Base-by-base conservation (phyloP, 805 yeast genomes). In the Candida xiaguanensis region DNA sequence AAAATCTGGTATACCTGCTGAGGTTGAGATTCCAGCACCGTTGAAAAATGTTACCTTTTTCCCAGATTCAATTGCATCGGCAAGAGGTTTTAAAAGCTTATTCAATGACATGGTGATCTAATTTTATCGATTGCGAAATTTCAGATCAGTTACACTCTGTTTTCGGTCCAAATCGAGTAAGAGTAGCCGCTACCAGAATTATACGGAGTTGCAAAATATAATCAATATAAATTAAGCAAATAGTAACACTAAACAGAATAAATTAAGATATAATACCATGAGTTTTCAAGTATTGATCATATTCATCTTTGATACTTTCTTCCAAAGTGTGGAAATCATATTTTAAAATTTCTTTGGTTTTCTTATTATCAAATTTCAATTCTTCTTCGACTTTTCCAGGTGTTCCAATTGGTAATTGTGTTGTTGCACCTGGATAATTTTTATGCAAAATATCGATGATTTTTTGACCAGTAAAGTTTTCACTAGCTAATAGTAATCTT, bases 1-100 rank as follows among this genome's bases (percentile, higher is more conserved):
- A 58, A 91, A 91, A 58, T 91, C 99, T 0, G 98, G 99, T 33
- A 90, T 91, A 0, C 98, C 99, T 34, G 95, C 89, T 2, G 85
- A 70, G 0, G 98, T 91, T 2, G 96, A 87, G 28, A 89, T 80
- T 1, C 99, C 99, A 0, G 99, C 99, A 1, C 99, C 99, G 7
- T 81, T 82, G 63, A 84, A 75, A 51, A 85, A 80, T 0, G 81
- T 75, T 5, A 82, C 74, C 46, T 75, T 74, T 46, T 61, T 65
- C 1, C 63, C 63, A 3, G 44, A 32, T 31, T 55, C 47, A 16
- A 68, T 50, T 2, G 60, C 62, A 2, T 56, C 59, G 11, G 53
- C 61, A 24, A 68, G 40, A 2, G 69, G 67, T 25, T 20, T 27
- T 16, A 41, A 32, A 15, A 16, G 25, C 8, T 28, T 15, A 12